phyloP scores from a whole-genome alignment of 2,329 filamentous ascomycete species.

The Cladosporium velox region DNA sequence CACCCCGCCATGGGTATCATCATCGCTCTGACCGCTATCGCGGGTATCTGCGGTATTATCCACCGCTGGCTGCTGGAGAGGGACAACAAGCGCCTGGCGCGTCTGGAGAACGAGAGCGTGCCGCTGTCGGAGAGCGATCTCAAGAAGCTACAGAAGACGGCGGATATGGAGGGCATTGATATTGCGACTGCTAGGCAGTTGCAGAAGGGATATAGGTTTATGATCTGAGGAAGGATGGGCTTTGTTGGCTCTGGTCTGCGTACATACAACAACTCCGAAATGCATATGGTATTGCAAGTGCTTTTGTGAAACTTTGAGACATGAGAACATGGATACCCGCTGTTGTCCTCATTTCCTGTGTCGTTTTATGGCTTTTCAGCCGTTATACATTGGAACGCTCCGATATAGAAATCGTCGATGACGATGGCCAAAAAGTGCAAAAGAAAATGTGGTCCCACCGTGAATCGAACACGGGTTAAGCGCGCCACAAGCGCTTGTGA shows the following conservation, averaged over 20 bases:
- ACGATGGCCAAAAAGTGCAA: neutral
- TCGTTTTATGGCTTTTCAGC: neutral
- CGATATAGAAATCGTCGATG: neutral
- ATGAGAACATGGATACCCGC: neutral
- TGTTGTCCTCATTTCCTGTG: neutral
- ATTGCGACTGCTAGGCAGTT: slow-evolving; percentile 51
- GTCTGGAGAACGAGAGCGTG: slow-evolving; percentile 52
- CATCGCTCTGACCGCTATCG: slow-evolving; percentile 34
- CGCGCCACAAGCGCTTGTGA: slow-evolving; percentile 13
- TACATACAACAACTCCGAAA: neutral
- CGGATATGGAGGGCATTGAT: slow-evolving; percentile 54
- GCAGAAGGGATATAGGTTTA: slow-evolving; percentile 59
- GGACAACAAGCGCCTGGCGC: slow-evolving; percentile 54
- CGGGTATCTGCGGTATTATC: slow-evolving; percentile 32
- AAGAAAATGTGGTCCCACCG: slow-evolving; percentile 5
- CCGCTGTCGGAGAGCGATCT: slow-evolving; percentile 52
- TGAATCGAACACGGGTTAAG: slow-evolving; percentile 16
- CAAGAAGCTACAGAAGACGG: slow-evolving; percentile 51
- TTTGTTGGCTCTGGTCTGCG: neutral
- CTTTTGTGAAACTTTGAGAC: neutral
- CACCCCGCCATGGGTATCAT: slow-evolving; percentile 39
- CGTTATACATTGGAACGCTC: no score
- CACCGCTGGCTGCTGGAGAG: slow-evolving; percentile 36
- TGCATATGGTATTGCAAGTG: neutral
- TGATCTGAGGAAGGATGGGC: slow-evolving; percentile 33